phyloP scores from a whole-genome alignment of 371 early-diverging fungal species.

The Umbelopsis sp. region DNA sequence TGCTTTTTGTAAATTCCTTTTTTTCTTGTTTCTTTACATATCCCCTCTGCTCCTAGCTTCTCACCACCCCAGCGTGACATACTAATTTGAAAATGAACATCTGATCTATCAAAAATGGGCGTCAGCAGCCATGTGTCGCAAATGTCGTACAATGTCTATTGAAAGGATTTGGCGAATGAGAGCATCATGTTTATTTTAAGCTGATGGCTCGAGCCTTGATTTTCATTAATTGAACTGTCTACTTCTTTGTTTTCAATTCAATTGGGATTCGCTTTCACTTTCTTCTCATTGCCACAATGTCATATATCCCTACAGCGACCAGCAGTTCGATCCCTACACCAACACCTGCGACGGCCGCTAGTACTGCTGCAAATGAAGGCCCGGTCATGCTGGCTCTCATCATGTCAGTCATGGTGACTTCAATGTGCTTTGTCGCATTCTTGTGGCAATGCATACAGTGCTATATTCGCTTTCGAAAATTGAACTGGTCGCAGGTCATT shows the following conservation, averaged over 20 bases:
- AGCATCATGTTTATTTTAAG: not conserved
- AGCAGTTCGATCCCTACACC: not conserved
- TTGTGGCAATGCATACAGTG: constrained; percentile 9
- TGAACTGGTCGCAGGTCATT: not conserved
- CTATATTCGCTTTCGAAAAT: not conserved
- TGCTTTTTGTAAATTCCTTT: not conserved
- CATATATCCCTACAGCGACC: not conserved
- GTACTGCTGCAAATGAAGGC: not conserved
- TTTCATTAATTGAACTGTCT: not conserved
- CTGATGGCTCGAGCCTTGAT: not conserved
- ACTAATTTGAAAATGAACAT: not conserved
- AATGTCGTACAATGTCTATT: constrained; percentile 14
- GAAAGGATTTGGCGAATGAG: constrained; percentile 1
- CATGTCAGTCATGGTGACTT: not conserved
- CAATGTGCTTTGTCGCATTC: not conserved
- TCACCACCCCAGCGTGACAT: not conserved
- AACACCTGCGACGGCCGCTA: not conserved
- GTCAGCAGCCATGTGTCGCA: not conserved
- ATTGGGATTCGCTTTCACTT: too few species aligned
- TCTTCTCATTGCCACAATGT: not conserved
- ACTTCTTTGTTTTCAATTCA: not conserved
- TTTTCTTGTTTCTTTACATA: too few species aligned
- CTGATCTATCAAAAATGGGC: not conserved
- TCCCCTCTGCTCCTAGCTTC: too few species aligned
- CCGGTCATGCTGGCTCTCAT: not conserved